phyloP scores from a whole-genome alignment of 305 asterid species.

The Fraxinus greggii region DNA sequence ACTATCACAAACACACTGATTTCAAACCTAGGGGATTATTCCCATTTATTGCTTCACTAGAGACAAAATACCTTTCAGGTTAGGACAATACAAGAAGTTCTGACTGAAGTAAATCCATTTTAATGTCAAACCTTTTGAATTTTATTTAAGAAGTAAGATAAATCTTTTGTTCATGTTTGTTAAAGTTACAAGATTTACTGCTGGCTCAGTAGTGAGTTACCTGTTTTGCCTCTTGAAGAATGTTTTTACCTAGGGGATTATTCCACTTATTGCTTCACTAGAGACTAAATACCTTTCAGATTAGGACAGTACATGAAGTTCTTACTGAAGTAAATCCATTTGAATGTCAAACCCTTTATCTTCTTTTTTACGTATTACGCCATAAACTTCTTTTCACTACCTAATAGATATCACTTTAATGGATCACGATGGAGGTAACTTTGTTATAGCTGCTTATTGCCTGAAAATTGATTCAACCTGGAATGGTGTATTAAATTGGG shows the following conservation, averaged over 20 bases:
- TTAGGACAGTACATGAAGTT: background rate
- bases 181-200: background rate
- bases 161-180: background rate
- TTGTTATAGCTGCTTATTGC: background rate
- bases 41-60: background rate
- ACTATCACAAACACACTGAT: background rate
- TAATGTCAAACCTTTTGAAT: background rate
- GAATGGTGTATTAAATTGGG: background rate
- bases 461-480: background rate
- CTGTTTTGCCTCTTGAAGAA: background rate
- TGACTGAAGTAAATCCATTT: background rate
- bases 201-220: background rate
- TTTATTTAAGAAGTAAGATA: background rate
- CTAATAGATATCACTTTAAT: background rate
- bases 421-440: background rate
- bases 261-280: background rate
- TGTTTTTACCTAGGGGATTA: background rate
- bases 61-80: background rate
- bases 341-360: background rate
- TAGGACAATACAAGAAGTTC: background rate
- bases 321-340: background rate
- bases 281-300: background rate
- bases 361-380: background rate
- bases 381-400: background rate
- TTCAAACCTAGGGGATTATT: background rate